Conservation (phyloP, 1,284 basidiomycete species). For the Puccinia polysora region DNA sequence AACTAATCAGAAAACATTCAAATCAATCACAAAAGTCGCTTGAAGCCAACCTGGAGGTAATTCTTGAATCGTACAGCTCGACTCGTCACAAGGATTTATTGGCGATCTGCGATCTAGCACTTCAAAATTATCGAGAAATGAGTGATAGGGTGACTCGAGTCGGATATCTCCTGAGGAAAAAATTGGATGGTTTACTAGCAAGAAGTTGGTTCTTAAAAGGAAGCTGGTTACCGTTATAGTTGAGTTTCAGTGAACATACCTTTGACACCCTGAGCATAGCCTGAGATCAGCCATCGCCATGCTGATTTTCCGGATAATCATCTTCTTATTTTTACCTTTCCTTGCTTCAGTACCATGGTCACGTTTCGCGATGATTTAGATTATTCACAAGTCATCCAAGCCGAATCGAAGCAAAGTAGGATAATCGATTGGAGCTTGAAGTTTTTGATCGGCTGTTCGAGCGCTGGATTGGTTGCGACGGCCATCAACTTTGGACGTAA, state of each 20-base stretch:
- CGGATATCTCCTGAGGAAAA: conserved; percentile 37
- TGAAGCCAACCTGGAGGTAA: conserved; percentile 59
- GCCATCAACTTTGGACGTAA: conserved; percentile 8
- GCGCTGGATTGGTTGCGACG: conserved; percentile 18
- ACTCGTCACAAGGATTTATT: conserved; percentile 78
- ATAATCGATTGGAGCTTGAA: conserved; percentile 34
- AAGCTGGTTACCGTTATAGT: conserved; percentile 41
- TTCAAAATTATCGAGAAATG: conserved; percentile 82
- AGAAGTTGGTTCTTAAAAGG: conserved; percentile 34
- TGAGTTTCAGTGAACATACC: conserved; percentile 52
- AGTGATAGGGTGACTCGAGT: conserved; percentile 15
- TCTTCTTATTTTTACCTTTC: conserved; percentile 73
- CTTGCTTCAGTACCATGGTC: conserved; percentile 46
- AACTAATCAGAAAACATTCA: conserved; percentile 66
- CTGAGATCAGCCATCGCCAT: conserved; percentile 89
- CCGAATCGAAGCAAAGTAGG: conserved; percentile 28
- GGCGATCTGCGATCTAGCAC: conserved; percentile 84
- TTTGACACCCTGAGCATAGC: neutral
- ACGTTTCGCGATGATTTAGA: conserved; percentile 39
- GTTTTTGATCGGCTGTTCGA: conserved; percentile 11
- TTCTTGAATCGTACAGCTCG: conserved; percentile 71
- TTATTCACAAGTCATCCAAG: conserved; percentile 34
- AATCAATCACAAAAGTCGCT: conserved; percentile 53
- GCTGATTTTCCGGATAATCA: conserved; percentile 60
- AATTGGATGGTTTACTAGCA: conserved; percentile 31